These are phyloP conservation scores for Kondoa malvinella DNA, from an alignment of 768 basidiomycete genomes.

Conservation along the genomic window DNA sequence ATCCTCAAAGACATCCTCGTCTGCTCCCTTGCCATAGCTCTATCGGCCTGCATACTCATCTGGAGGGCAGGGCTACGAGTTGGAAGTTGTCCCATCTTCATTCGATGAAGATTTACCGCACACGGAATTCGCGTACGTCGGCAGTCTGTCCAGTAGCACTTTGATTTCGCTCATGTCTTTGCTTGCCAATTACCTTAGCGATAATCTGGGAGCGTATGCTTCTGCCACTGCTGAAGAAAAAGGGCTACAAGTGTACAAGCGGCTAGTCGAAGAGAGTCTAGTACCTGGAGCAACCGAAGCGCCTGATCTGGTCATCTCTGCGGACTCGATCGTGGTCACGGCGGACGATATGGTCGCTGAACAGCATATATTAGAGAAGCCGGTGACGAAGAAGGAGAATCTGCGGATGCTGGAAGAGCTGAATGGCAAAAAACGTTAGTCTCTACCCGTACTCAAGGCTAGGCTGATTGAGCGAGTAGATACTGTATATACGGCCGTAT, in stretches of 20 bases:
- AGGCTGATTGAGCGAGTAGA: slow-evolving; percentile 21
- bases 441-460: slow-evolving; percentile 18
- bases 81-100: slow-evolving; percentile 54
- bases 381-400: slow-evolving; percentile 58
- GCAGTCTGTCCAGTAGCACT: no score
- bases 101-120: slow-evolving; percentile 65
- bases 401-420: slow-evolving; percentile 57
- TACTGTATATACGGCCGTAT: slow-evolving; percentile 9
- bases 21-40: no score
- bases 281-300: slow-evolving; percentile 44
- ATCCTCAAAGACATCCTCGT: slow-evolving; percentile 20
- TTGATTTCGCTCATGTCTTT: no score
- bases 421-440: slow-evolving; percentile 17
- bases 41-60: no score
- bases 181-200: no score
- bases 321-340: slow-evolving; percentile 77
- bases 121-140: slow-evolving; percentile 45
- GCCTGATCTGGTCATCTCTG: slow-evolving; percentile 53
- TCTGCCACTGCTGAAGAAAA: slow-evolving; percentile 59
- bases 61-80: slow-evolving; percentile 48
- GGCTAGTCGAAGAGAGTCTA: slow-evolving; percentile 23
- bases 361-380: slow-evolving; percentile 69
- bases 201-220: slow-evolving; percentile 55
- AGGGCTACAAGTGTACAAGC: slow-evolving; percentile 27
- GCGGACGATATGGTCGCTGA: slow-evolving; percentile 38